A percentile compares a stretch with the other conserved stretches of the same genome.
phyloP scores from a whole-genome alignment of 192 early-diverging fungal species.

The Gamsiella multidivaricata region DNA sequence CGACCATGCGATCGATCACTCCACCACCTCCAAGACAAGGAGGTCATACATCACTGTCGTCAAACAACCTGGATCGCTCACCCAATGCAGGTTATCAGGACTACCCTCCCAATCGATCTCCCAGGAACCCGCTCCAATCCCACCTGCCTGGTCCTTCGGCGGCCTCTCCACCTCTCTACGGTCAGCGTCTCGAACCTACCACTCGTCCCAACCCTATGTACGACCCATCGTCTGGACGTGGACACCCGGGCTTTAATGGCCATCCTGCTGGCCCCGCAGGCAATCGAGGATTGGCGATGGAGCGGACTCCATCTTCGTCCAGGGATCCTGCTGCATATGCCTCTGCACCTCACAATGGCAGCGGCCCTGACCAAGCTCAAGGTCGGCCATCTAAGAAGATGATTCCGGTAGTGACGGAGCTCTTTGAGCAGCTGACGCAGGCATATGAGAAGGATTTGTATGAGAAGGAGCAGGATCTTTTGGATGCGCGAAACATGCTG shows the following conservation, averaged over 20 bases:
- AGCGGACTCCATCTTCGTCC: background rate
- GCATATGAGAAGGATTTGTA: slow-evolving; percentile 58
- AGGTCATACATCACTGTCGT: background rate
- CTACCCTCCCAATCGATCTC: background rate
- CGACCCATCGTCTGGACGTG: background rate
- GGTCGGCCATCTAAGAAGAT: slow-evolving; percentile 26
- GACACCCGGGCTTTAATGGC: background rate
- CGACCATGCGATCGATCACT: slow-evolving; percentile 13
- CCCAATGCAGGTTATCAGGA: slow-evolving; percentile 9
- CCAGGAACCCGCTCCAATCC: slow-evolving; percentile 16
- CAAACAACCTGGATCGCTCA: slow-evolving; percentile 13
- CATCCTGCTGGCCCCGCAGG: background rate
- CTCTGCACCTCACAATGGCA: too few relatives aligned
- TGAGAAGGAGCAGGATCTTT: slow-evolving; percentile 57
- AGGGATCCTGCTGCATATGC: background rate
- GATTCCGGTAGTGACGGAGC: slow-evolving; percentile 51
- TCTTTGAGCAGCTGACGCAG: slow-evolving; percentile 58
- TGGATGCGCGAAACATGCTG: slow-evolving; percentile 50
- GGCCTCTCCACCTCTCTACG: background rate
- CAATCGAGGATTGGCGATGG: background rate
- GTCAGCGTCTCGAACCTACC: background rate
- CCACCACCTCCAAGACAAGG: slow-evolving; percentile 27
- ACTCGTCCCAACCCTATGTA: background rate
- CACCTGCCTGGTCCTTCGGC: background rate
- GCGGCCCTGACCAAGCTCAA: background rate